Base-by-base conservation (phyloP, 2,329 filamentous ascomycete species). In the Claviceps capensis region DNA sequence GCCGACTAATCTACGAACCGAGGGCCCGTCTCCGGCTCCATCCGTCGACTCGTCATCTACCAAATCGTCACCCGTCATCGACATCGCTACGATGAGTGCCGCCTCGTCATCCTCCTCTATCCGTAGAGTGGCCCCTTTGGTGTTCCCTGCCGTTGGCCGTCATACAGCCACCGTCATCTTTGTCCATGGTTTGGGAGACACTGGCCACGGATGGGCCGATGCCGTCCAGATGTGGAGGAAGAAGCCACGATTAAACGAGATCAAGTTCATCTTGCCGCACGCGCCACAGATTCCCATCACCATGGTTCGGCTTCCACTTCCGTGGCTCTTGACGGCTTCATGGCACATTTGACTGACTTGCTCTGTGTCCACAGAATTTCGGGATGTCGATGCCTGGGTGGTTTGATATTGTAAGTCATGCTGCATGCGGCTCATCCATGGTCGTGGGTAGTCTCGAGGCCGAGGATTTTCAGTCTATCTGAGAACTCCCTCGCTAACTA, bases 101-200 rank as follows among this genome's bases (percentile, higher is more conserved):
- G 58, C 62, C n/a, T 52, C 53, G 23, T 48, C 50, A 60, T 51
- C 63, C 42, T 57, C 65, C 6, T 54, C 55, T n/a, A 49, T 67
- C 37, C 54, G 62, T n/a, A 62, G 66, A 42, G 51, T 65, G 23
- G 65, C 69, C 16, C 80, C 82, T 14, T 73, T 93, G 51, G 76
- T 93, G 19, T 82, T 95, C 54, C 87, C 88, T 30, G 87, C 90
- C 42, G 72, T 86, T 37, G 86, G 80, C 64, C 81, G 81, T 64
- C 93, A 97, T 70, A 96, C 93, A 40, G 89, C 89, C 23, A 96
- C 91, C 3, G 85, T 97, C 61, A 97, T 98, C 62, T 89, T 96
- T 69, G 78, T 87, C 50, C 93, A 98, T 67, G 93, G 93, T 14
- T 75, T 98, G 41, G 93, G 93, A 56, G 93, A 97, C 65, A 85